A percentile compares a stretch with the other conserved stretches of the same genome.
Conservation (phyloP, 2,329 filamentous ascomycete genomes). For the Colletotrichum truncatum region DNA sequence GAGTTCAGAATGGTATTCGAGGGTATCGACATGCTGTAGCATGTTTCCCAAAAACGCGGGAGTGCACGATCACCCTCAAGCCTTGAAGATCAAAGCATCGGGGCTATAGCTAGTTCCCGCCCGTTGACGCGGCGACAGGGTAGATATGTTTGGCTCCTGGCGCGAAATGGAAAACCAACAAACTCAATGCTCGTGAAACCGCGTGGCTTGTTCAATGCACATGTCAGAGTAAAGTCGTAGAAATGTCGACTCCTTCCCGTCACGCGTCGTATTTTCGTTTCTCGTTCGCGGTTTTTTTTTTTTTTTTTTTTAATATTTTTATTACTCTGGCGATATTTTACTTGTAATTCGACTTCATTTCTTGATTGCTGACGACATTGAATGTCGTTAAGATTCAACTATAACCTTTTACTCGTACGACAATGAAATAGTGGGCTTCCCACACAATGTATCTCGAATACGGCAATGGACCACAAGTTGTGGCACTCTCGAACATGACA, state of each 20-base stretch:
- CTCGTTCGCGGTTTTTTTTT: not conserved
- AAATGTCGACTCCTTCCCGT: constrained; percentile 1
- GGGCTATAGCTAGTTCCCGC: constrained; percentile 10
- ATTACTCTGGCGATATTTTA: no score
- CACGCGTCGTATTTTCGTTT: not conserved
- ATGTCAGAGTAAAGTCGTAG: not conserved
- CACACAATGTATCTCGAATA: not conserved
- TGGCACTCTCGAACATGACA: not conserved
- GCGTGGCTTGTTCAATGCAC: not conserved
- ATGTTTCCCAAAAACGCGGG: not conserved
- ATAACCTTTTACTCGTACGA: not conserved
- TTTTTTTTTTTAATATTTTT: not conserved
- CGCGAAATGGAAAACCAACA: not conserved
- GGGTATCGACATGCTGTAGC: no score
- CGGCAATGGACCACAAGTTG: not conserved
- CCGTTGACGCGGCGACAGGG: constrained; percentile 4
- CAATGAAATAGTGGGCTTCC: not conserved
- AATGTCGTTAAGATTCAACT: constrained; percentile 8
- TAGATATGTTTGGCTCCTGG: constrained; percentile 8
- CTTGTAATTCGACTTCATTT: no score
- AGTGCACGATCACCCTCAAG: not conserved
- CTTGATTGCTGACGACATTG: not conserved
- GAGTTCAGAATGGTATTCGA: no score
- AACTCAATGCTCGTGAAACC: constrained; percentile 7
- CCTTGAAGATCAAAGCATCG: not conserved